Evolutionary conservation across 352 stramenopile species (phyloP).

Genomic region (Phytophthora tentaculata): DNA sequence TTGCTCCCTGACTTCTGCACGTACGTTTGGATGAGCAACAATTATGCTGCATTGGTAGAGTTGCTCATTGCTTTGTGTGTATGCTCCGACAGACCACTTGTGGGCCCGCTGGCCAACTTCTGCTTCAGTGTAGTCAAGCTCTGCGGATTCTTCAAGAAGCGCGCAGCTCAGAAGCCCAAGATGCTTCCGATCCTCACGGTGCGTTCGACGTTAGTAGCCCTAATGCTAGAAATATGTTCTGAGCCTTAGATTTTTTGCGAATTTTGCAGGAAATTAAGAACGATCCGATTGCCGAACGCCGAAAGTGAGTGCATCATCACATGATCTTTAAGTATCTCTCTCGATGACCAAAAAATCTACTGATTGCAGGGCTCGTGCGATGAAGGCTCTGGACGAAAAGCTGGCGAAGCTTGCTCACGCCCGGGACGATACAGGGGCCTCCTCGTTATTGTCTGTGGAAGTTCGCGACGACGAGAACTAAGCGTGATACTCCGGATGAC

Average conservation of each 20-base stretch:
- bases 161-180: constrained; percentile 57
- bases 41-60: not conserved
- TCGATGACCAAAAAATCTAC: too few species aligned
- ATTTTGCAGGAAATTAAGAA: constrained; percentile 51
- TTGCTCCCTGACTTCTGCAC: constrained; percentile 73
- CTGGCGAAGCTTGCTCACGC: constrained; percentile 79
- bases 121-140: constrained; percentile 87
- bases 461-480: constrained; percentile 39
- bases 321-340: not conserved
- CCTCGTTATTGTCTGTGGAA: constrained; percentile 40
- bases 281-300: constrained; percentile 84
- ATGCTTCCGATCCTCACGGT: constrained; percentile 75
- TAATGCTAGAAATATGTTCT: not conserved
- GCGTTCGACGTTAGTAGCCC: constrained; percentile 1
- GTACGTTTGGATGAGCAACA: constrained; percentile 41
- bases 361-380: constrained; percentile 83
- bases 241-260: not conserved
- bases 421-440: constrained; percentile 33
- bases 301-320: constrained; percentile 66
- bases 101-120: constrained; percentile 75
- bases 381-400: constrained; percentile 91
- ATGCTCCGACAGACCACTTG: constrained; percentile 47
- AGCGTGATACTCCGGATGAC: not conserved
- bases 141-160: constrained; percentile 87
- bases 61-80: constrained; percentile 9